Base-by-base conservation (phyloP, 306 rosid species). In the Vachellia collinsii region DNA sequence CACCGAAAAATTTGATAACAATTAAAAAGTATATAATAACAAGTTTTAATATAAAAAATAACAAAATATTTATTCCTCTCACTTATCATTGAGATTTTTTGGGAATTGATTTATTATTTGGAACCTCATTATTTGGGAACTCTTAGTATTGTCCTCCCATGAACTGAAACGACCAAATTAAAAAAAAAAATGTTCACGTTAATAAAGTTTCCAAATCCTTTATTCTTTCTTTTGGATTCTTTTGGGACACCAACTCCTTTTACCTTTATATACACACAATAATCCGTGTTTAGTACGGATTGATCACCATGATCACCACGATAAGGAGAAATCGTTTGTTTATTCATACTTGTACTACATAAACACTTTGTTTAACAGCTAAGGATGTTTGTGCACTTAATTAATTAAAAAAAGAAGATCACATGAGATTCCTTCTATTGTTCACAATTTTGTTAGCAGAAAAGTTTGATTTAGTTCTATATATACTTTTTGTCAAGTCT, bases 251-350 rank as follows among this genome's bases (percentile, higher is more conserved):
- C 2, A 59, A 22, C 10, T 59, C 37, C 7, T 76, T 76, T 44
- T 37, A 46, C 36, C 25, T 50, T 54, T n/a, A 74, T 37, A 34
- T 41, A 81, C 56, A 48, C 43, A 69, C 34, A 44, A 58, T 29
- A 69, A 86, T 74, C 89, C 88, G 74, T 65, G 91, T 79, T 56
- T 66, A 25, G 91, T 87, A 87, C 90, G 90, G 86, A 88, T 74
- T 29, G 42, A 38, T 38, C 42, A 38, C 6, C 42, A 38, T 25
- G 37, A 59, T 51, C 66, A 59, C 70, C 50, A 14, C 64, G 42
- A 71, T 71, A 85, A 71, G 65, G 66, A 56, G 70, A 8, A 46
- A 65, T 76, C 8, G 23, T 54, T 63, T n/a, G 37, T 23, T 23
- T 22, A 19, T 51, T 38, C 41, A 53, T 20, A 82, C 62, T 59